Conservation (phyloP, 2,329 filamentous ascomycete genomes). For the Plenodomus biglobosus region DNA sequence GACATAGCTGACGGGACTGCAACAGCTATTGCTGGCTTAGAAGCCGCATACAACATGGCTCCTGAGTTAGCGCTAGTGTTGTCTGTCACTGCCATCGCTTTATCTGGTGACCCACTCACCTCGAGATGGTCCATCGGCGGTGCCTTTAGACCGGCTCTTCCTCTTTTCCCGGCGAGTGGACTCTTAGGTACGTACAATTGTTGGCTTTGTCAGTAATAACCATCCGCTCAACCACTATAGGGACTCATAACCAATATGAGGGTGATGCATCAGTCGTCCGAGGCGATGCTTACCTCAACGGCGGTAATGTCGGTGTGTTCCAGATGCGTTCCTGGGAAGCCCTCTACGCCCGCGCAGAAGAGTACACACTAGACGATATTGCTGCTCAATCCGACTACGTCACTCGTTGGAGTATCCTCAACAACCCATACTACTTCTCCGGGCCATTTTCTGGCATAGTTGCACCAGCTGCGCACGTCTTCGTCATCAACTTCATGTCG, state of each 20-base stretch:
- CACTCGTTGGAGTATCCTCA: constrained; percentile 19
- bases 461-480: constrained; percentile 19
- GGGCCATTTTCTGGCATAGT: constrained; percentile 19
- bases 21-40: constrained; percentile 16
- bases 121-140: constrained; percentile 18
- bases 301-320: constrained; percentile 17
- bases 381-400: constrained; percentile 18
- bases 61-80: constrained; percentile 14
- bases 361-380: constrained; percentile 16
- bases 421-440: constrained; percentile 22
- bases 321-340: constrained; percentile 20
- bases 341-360: constrained; percentile 10
- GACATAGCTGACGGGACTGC: not conserved
- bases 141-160: constrained; percentile 12
- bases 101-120: constrained; percentile 17
- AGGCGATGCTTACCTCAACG: constrained; percentile 20
- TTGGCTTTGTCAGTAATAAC: too few species aligned
- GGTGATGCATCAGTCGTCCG: constrained; percentile 21
- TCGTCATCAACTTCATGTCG: constrained; percentile 23
- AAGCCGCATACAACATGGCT: constrained; percentile 17
- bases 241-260: constrained; percentile 22
- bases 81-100: constrained; percentile 14
- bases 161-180: constrained; percentile 17
- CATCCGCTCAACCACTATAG: too few species aligned
- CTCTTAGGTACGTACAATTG: too few species aligned